Evolutionary conservation across 1,284 basidiomycete species (phyloP), one percentile per base, ranked within the genome.

Genomic region (Pyrrhoderma lamaoense): DNA sequence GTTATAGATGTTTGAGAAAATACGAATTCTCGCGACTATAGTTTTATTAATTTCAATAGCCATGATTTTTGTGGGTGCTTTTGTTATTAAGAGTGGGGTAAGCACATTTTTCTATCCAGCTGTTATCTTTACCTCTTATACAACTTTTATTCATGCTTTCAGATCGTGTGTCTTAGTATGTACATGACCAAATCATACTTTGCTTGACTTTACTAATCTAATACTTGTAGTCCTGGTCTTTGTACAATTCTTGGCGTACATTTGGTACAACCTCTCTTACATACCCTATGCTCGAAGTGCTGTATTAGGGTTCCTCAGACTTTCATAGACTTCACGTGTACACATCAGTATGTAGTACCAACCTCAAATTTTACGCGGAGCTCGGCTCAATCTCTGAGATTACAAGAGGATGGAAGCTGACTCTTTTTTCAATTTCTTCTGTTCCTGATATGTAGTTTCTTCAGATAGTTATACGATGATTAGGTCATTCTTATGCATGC

Each of bases 1-100:
- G 48, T 45, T 56, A 22, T 58, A 91, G 88, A 94, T 94, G 92
- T 95, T 95, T 76, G 92, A 93, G 67, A 86, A 89, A 45, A 80
- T 94, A 19, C 86, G 93, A 50, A 70, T 95, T n/a, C 69, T 89
- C 9, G 93, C 93, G 0, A 84, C 90, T 0, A 65, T 93, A 52
- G 63, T 94, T 34, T 82, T 96, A 67, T 64, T 96, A 2, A 82
- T 67, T 1, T 81, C 84, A 16, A 88, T 93, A 59, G 82, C 67
- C 13, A 74, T 93, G 57, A 82, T 89, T 42, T 90, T 93, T 55
- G 78, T 93, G 31, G 80, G 79, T 27, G 91, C 89, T 2, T 92
- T 93, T 65, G 83, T 83, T 27, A 63, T 91, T 22, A 38, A 61
- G 31, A 89, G 72, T 62, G 80, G 80, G 56, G 85, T 86, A 59